These are phyloP conservation scores for Lathyrus tuberosus DNA, from an alignment of 306 rosid species.

Conservation along the genomic window DNA sequence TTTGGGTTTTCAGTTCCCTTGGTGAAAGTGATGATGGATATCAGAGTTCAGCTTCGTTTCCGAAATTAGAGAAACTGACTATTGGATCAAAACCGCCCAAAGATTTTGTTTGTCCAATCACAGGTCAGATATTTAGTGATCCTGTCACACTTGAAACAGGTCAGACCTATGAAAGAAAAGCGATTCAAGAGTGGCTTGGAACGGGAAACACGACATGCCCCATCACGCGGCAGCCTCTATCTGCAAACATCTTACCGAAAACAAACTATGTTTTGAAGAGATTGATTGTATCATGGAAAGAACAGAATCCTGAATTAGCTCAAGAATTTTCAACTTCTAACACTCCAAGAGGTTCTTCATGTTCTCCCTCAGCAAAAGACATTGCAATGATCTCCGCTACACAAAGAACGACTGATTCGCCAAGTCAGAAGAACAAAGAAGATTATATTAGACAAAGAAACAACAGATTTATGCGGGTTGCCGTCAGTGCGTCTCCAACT, in stretches of 20 bases:
- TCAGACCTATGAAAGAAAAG: conserved; percentile 91
- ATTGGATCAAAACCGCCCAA: conserved; percentile 68
- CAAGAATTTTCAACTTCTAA: conserved; percentile 64
- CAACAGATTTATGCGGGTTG: conserved; percentile 57
- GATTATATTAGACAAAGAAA: conserved; percentile 56
- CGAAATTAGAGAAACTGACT: conserved; percentile 55
- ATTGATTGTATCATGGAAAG: conserved; percentile 88
- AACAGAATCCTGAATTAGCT: conserved; percentile 73
- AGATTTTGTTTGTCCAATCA: conserved; percentile 92
- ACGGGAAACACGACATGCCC: conserved; percentile 92
- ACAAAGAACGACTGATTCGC: conserved; percentile 44
- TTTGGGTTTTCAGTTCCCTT: conserved; percentile 58
- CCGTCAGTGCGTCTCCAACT: conserved; percentile 64
- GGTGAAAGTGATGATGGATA: conserved; percentile 65
- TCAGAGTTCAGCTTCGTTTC: conserved; percentile 52
- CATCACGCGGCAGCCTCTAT: conserved; percentile 76
- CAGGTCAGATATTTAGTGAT: conserved; percentile 79
- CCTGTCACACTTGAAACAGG: conserved; percentile 99
- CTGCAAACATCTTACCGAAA: conserved; percentile 69
- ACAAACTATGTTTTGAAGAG: conserved; percentile 93
- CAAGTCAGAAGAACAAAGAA: conserved; percentile 46
- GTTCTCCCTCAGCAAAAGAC: conserved; percentile 53
- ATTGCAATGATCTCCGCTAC: conserved; percentile 44
- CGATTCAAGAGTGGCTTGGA: conserved; percentile 92
- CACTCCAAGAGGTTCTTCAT: conserved; percentile 54